Evolutionary conservation across 2,329 filamentous ascomycete genomes (phyloP), one percentile per base, ranked within the genome.

Genomic region (Claviceps capensis): DNA sequence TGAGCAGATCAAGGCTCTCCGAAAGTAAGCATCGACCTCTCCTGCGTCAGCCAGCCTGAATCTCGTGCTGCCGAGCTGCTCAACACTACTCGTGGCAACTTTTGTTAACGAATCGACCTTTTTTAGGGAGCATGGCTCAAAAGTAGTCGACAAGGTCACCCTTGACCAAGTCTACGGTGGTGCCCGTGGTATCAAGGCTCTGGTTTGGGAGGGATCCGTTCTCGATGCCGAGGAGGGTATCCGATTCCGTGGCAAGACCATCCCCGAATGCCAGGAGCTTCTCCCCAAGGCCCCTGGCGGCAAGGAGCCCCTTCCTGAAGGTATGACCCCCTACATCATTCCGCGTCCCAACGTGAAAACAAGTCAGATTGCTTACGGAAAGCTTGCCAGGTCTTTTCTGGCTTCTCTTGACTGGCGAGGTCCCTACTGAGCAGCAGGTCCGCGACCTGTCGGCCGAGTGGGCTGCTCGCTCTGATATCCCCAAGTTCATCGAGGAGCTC

Each of bases 141-240:
- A 91, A 78, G 88, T 97, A 65, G 70, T 98, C 62, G 91, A 93
- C 72, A 88, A 97, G 81, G 88, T 98, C 70, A 98, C 93, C 56
- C 87, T 98, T 61, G 93, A 97, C 79, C 93, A 98, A 78, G 93
- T 95, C 69, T 98, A 97, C 72, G 93, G 93, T 71, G 93, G 93
- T 83, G 93, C 93, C 67, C 91, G 93, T 78, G 91, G 93, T 67
- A 95, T 98, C 77, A 98, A 97, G 83, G 85, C 85, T 63, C 85
- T 98, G 57, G 93, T 98, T 65, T 98, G 93, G 93, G 93, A 98
- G 77, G 85, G 91, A 64, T 98, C 93, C 65, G 93, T 98, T 64
- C 86, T 98, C 65, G 93, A 98, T 75, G 81, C 91, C 53, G 89
- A 97, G 79, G 93, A 98, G 81, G 93, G 93, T 76, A 98, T 98